A percentile compares a stretch with the other conserved stretches of the same genome.
These are phyloP conservation scores for Lodderomyces elongisporus DNA, from an alignment of 1,139 yeast species.

Conservation along the genomic window DNA sequence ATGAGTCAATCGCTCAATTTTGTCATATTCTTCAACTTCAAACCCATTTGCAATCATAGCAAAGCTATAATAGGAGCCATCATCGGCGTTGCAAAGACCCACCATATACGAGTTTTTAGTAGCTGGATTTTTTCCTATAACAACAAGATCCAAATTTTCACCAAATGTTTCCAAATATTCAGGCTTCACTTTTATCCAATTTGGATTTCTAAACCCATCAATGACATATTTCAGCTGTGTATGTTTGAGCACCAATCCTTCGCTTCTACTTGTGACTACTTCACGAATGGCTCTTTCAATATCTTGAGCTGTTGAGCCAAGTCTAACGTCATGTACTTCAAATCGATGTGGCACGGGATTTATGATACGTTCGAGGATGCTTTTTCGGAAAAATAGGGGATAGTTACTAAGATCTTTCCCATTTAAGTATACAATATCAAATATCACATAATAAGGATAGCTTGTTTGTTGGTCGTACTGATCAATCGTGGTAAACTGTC, in stretches of 20 bases:
- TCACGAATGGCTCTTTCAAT: slow-evolving; percentile 52
- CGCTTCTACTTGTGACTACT: slow-evolving; percentile 63
- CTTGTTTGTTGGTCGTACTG: slow-evolving; percentile 33
- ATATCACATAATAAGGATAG: slow-evolving; percentile 63
- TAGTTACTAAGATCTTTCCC: slow-evolving; percentile 53
- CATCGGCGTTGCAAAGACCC: slow-evolving; percentile 48
- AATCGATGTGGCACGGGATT: slow-evolving; percentile 48
- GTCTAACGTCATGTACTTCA: slow-evolving; percentile 48
- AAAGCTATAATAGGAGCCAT: slow-evolving; percentile 47
- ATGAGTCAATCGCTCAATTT: slow-evolving; percentile 52
- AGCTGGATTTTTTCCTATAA: slow-evolving; percentile 75
- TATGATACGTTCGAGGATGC: slow-evolving; percentile 43
- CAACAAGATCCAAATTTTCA: slow-evolving; percentile 73
- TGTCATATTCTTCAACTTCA: slow-evolving; percentile 54
- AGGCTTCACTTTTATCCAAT: slow-evolving; percentile 88
- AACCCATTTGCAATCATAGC: slow-evolving; percentile 87
- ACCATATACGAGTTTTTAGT: slow-evolving; percentile 72
- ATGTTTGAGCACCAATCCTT: slow-evolving; percentile 78
- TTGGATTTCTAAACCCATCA: slow-evolving; percentile 55
- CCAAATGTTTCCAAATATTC: slow-evolving; percentile 85
- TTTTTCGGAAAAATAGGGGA: slow-evolving; percentile 55
- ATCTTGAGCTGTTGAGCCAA: slow-evolving; percentile 43
- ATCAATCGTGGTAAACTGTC: slow-evolving; percentile 37
- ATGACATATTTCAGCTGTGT: slow-evolving; percentile 55
- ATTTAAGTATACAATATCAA: slow-evolving; percentile 69